Evolutionary conservation across 495 filamentous ascomycete species (phyloP).

Genomic region (Letharia columbiana): DNA sequence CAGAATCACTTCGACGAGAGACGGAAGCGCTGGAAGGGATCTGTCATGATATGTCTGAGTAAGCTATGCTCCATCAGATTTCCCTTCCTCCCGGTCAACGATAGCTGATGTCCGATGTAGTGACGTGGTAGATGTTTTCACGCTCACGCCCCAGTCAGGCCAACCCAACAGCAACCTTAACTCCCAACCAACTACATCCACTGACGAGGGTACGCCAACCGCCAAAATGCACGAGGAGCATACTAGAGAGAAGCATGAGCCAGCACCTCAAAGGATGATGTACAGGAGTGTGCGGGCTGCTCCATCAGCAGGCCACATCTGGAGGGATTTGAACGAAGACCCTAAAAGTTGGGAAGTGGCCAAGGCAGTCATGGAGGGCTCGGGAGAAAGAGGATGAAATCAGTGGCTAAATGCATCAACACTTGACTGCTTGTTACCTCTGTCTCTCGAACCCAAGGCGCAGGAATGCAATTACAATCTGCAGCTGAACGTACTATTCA

Average conservation of each 20-base stretch:
- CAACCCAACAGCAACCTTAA: not conserved
- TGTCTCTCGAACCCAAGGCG: not conserved
- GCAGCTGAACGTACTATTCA: not conserved
- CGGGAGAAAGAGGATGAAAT: conserved; percentile 5
- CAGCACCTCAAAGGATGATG: conserved; percentile 5
- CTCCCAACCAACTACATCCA: not conserved
- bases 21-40: conserved; percentile 46
- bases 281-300: conserved; percentile 16
- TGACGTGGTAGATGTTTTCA: conserved; percentile 24
- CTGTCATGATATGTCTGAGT: conserved; percentile 47
- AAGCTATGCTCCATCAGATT: conserved; percentile 17
- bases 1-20: conserved; percentile 42
- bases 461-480: not conserved
- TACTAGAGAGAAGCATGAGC: conserved; percentile 2
- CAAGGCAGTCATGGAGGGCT: conserved; percentile 19
- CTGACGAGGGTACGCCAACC: not conserved
- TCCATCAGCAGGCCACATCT: not conserved
- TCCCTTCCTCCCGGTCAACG: not conserved
- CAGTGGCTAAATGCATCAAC: not conserved
- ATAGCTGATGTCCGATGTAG: conserved; percentile 4
- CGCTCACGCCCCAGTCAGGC: not conserved
- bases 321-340: not conserved
- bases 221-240: not conserved
- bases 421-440: not conserved
- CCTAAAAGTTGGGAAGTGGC: conserved; percentile 16